A percentile compares a stretch with the other conserved stretches of the same genome.
Conservation (phyloP, 2,329 filamentous ascomycete genomes). For the Talaromyces piceae region DNA sequence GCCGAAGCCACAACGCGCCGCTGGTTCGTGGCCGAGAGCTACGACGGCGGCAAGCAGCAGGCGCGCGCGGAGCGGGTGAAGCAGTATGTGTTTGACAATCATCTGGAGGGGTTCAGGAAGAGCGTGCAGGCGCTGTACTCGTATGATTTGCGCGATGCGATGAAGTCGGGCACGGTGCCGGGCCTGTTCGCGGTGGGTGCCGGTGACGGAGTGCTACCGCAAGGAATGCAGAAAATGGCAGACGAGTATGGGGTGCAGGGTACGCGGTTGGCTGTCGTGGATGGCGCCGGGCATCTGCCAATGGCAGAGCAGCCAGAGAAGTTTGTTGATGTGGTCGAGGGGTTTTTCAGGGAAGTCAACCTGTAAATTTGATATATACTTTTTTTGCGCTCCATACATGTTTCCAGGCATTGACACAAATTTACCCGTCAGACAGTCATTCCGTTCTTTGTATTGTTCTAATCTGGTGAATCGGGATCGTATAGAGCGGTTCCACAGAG, state of each 20-base stretch:
- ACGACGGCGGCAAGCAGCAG: conserved; percentile 46
- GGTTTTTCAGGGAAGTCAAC: conserved; percentile 41
- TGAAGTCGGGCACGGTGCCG: conserved; percentile 24
- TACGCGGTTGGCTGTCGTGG: conserved; percentile 55
- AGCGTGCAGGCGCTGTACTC: conserved; percentile 60
- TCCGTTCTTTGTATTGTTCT: too few species aligned
- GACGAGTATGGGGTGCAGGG: conserved; percentile 47
- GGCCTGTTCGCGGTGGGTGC: conserved; percentile 66
- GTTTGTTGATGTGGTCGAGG: conserved; percentile 58
- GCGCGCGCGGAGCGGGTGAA: conserved; percentile 52
- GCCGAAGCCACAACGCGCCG: conserved; percentile 64
- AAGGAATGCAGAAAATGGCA: conserved; percentile 71
- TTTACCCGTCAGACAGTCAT: too few species aligned
- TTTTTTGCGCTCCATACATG: too few species aligned
- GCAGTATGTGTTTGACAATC: conserved; percentile 62
- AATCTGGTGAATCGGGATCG: too few species aligned
- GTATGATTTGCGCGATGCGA: conserved; percentile 43
- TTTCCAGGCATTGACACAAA: too few species aligned
- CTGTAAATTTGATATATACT: too few species aligned
- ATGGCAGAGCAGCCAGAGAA: conserved; percentile 69
- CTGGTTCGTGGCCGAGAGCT: conserved; percentile 62
- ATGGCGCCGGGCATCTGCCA: conserved; percentile 69
- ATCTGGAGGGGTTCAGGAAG: conserved; percentile 67
- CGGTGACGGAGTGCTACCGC: conserved; percentile 65
- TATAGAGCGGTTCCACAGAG: too few species aligned